These are phyloP conservation scores for Termitomyces sp. DNA, from an alignment of 768 basidiomycete species.

Conservation along the genomic window DNA sequence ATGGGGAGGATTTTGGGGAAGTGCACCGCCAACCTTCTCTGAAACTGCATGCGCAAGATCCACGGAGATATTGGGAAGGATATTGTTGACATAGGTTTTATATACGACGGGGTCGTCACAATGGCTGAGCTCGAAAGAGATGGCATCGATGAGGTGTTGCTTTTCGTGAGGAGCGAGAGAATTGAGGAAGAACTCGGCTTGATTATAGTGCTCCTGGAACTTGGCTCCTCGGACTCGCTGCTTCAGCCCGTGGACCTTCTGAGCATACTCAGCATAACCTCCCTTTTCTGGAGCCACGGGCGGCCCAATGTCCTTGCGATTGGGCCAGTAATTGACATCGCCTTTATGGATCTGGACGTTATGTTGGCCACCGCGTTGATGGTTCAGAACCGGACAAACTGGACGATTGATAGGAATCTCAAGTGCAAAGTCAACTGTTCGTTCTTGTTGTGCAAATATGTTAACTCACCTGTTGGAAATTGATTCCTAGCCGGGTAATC, in stretches of 20 bases:
- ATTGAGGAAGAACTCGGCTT: slow-evolving; percentile 82
- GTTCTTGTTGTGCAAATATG: too few species aligned
- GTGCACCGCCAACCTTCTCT: slow-evolving; percentile 53
- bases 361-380: slow-evolving; percentile 58
- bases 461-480: slow-evolving; percentile 62
- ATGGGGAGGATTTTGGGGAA: slow-evolving; percentile 43
- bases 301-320: slow-evolving; percentile 50
- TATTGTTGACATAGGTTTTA: slow-evolving; percentile 52
- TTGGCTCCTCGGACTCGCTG: slow-evolving; percentile 63
- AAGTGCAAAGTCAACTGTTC: background rate
- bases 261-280: slow-evolving; percentile 55
- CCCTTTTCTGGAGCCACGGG: slow-evolving; percentile 50
- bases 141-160: slow-evolving; percentile 63
- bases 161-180: slow-evolving; percentile 70
- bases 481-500: slow-evolving; percentile 73
- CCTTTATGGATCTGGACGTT: slow-evolving; percentile 58
- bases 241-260: slow-evolving; percentile 51
- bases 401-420: slow-evolving; percentile 82
- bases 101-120: slow-evolving; percentile 76
- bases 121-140: slow-evolving; percentile 83
- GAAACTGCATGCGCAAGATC: slow-evolving; percentile 72
- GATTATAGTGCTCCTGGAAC: slow-evolving; percentile 75
- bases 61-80: slow-evolving; percentile 72
- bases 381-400: slow-evolving; percentile 70
- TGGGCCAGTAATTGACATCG: slow-evolving; percentile 79